Evolutionary conservation across 106 monocot genomes (phyloP), one percentile per base, ranked within the genome.

Genomic region (Xerophyta viscosa): DNA sequence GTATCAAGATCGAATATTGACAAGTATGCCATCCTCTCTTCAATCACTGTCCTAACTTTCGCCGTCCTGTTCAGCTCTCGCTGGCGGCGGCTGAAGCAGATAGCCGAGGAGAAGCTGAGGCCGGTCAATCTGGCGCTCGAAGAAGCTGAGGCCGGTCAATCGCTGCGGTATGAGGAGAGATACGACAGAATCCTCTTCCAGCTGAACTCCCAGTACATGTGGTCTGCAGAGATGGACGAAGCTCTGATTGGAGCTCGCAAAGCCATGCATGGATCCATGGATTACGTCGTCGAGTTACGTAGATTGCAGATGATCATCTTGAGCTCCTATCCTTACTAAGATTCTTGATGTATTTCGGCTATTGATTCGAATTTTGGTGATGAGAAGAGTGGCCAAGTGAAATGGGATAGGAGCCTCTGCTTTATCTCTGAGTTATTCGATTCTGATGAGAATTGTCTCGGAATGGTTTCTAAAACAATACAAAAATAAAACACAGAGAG

Each of bases 181-280:
- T 55, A 70, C n/a, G 70, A 70, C 23, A 54, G 22, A 37, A 70
- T 70, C 46, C 48, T 70, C 8, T 48, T 37, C 25, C 55, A 61
- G 47, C 25, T 70, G 9, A 70, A 62, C 27, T 70, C 62, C 6
- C 62, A 55, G 13, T 70, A 62, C 20, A 13, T 62, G n/a, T 21
- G 37, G 23, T 44, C 54, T 27, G 28, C 3, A 2, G 62, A 62
- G 37, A 70, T 62, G 62, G 62, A 56, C 4, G 62, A 48, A 20
- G 70, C 70, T 2, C 12, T 70, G 47, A 24, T 15, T 0, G 62
- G 39, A 2, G 70, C 62, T 1, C 61, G 46, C 8, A 48, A 46
- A 22, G 62, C 54, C 26, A 70, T 62, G 62, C 15, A 55, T 1
- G 62, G 61, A 6, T 54, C 70, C 10, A 46, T 62, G 1, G 29